These are phyloP conservation scores for Blastobotrys petasosporus DNA, from an alignment of 1,139 yeast genomes.

Conservation along the genomic window DNA sequence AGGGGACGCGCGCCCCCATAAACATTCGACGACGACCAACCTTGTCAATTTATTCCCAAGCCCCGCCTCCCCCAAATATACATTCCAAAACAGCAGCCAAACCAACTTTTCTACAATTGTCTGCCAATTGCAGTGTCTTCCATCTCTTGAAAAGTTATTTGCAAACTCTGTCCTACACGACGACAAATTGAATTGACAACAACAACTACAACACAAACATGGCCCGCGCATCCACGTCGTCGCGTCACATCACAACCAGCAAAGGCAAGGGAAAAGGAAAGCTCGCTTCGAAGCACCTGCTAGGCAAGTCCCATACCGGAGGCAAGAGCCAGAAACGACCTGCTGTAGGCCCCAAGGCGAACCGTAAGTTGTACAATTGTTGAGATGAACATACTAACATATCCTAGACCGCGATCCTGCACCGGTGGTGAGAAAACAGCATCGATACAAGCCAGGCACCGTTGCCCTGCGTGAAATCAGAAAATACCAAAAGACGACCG, in stretches of 20 bases:
- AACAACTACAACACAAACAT: neutral
- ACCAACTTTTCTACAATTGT: too few relatives aligned
- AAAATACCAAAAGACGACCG: slow-evolving; percentile 71
- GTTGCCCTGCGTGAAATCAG: slow-evolving; percentile 73
- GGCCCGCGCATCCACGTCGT: neutral
- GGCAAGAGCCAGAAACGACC: neutral
- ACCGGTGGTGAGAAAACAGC: slow-evolving; percentile 30
- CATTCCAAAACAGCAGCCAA: too few relatives aligned
- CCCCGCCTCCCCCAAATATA: too few relatives aligned
- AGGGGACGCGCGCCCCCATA: too few relatives aligned
- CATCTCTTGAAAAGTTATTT: neutral
- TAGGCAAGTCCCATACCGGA: neutral
- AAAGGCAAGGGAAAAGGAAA: neutral
- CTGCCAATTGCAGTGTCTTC: too few relatives aligned
- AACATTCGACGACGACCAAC: too few relatives aligned
- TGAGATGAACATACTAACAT: neutral
- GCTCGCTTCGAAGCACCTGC: neutral
- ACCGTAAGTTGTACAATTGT: neutral
- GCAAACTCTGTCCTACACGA: neutral
- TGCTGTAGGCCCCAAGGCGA: neutral
- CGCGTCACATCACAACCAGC: neutral
- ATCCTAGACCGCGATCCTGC: slow-evolving; percentile 14
- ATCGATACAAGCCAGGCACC: slow-evolving; percentile 67
- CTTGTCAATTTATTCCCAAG: too few relatives aligned
- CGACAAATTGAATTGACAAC: neutral